These are phyloP conservation scores for Cyclospora cayetanensis DNA, from an alignment of 169 alveolate species.

Conservation along the genomic window DNA sequence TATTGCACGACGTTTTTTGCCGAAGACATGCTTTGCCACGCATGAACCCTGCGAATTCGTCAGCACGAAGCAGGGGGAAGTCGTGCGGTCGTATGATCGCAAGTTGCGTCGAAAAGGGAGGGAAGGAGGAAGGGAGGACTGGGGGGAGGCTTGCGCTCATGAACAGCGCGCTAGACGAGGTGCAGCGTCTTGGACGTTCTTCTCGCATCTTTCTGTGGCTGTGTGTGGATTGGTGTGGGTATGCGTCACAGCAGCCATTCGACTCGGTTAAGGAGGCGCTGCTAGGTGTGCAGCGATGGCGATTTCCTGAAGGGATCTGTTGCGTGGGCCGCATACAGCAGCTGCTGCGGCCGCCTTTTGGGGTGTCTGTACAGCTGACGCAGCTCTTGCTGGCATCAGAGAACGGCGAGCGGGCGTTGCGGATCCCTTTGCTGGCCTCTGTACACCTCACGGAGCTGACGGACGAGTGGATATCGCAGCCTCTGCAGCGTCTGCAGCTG, in stretches of 20 bases:
- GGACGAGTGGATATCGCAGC: conserved; percentile 36
- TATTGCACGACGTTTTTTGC: too few relatives aligned
- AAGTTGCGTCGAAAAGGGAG: too few relatives aligned
- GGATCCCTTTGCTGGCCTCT: conserved; percentile 6
- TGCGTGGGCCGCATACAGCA: conserved; percentile 61
- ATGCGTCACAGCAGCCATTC: not conserved
- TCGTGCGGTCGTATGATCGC: too few relatives aligned
- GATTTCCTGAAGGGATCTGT: not conserved
- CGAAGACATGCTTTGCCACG: too few relatives aligned
- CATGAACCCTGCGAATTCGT: too few relatives aligned
- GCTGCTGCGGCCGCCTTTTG: conserved; percentile 44
- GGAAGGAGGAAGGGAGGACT: too few relatives aligned
- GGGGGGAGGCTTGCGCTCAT: too few relatives aligned
- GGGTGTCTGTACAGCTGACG: conserved; percentile 48
- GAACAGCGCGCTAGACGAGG: too few relatives aligned
- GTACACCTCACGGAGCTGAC: not conserved
- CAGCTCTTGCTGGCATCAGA: not conserved
- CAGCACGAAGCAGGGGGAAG: too few relatives aligned
- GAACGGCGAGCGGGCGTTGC: not conserved
- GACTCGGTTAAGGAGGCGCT: not conserved
- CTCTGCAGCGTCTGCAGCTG: conserved; percentile 38
- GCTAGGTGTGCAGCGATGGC: conserved; percentile 19
- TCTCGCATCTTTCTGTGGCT: too few relatives aligned
- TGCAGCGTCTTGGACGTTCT: too few relatives aligned
- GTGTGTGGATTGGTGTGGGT: too few relatives aligned